A percentile compares a stretch with the other conserved stretches of the same genome.
Conservation (phyloP, 139 green algal species). For the Gonium pectorale region DNA sequence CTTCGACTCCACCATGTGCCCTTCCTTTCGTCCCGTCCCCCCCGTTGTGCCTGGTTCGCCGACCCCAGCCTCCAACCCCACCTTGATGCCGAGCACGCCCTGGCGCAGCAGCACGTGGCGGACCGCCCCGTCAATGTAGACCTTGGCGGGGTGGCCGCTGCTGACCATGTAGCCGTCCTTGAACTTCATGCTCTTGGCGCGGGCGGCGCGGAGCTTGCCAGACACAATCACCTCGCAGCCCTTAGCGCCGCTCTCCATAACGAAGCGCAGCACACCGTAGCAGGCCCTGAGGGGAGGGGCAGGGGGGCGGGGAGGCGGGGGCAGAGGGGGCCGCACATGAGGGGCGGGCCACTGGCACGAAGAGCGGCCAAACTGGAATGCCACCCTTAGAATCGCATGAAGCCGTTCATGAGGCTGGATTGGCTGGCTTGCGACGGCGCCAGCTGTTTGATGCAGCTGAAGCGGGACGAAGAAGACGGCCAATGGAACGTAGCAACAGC, state of each 20-base stretch:
- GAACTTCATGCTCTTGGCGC: slow-evolving; percentile 99
- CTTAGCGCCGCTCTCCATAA: slow-evolving; percentile 99
- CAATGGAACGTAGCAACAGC: no score
- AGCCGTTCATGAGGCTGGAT: no score
- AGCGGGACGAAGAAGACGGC: no score
- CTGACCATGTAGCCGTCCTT: slow-evolving; percentile 95
- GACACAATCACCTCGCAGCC: slow-evolving; percentile 99
- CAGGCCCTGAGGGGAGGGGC: slow-evolving; percentile 83
- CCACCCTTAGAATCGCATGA: no score
- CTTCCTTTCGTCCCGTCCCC: no score
- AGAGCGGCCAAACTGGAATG: no score
- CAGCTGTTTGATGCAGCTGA: no score
- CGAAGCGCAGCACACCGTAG: slow-evolving; percentile 99
- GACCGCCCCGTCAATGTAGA: slow-evolving; percentile 97
- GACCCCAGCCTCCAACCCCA: slow-evolving; percentile 35
- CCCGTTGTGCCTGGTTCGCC: no score
- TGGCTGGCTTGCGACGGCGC: no score
- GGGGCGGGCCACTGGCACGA: neutral
- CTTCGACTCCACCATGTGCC: no score
- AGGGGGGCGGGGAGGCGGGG: neutral
- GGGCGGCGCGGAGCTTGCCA: slow-evolving; percentile 96
- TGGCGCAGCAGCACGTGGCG: slow-evolving; percentile 98
- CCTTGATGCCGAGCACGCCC: slow-evolving; percentile 97
- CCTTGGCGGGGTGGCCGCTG: slow-evolving; percentile 84
- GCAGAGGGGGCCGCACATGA: neutral